Percentiles rank a stretch among this genome's conserved stretches.
Evolutionary conservation across 805 yeast genomes (phyloP).

Genomic region (Scheffersomyces coipomensis): DNA sequence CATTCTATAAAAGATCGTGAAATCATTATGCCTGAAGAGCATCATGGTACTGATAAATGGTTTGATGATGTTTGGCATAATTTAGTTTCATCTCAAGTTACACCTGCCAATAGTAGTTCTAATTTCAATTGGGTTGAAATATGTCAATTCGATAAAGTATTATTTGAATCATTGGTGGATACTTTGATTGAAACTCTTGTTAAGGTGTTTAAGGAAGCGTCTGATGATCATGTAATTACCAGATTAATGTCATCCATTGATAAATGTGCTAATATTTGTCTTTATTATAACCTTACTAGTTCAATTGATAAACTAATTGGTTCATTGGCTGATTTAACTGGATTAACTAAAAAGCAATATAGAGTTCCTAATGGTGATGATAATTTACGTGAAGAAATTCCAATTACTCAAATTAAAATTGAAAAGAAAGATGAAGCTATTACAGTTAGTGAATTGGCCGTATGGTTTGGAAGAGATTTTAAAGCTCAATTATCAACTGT

Average conservation of each 20-base stretch:
- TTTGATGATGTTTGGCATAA: constrained; percentile 87
- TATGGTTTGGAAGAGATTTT: constrained; percentile 84
- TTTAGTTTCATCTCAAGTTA: constrained; percentile 50
- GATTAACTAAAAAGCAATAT: constrained; percentile 48
- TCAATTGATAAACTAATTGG: constrained; percentile 68
- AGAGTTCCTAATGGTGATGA: constrained; percentile 22
- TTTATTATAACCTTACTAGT: constrained; percentile 53
- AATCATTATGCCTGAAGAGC: constrained; percentile 97
- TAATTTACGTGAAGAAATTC: constrained; percentile 35
- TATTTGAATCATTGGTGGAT: constrained; percentile 64
- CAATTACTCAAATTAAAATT: constrained; percentile 44
- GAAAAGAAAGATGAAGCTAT: constrained; percentile 58
- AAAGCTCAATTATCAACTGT: constrained; percentile 89
- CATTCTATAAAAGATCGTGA: constrained; percentile 79
- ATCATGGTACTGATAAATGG: constrained; percentile 88
- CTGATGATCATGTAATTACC: constrained; percentile 86
- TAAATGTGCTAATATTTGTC: constrained; percentile 76
- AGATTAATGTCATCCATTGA: constrained; percentile 87
- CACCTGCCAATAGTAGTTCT: constrained; percentile 5
- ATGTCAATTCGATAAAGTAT: constrained; percentile 65
- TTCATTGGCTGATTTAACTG: constrained; percentile 65
- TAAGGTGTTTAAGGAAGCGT: constrained; percentile 79
- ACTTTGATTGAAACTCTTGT: constrained; percentile 71
- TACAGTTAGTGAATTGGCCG: constrained; percentile 78
- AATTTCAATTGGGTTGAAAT: constrained; percentile 8